Percentiles rank a stretch among this genome's conserved stretches.
phyloP scores from a whole-genome alignment of 331 rosid species.

The Phaseolus coccineus region DNA sequence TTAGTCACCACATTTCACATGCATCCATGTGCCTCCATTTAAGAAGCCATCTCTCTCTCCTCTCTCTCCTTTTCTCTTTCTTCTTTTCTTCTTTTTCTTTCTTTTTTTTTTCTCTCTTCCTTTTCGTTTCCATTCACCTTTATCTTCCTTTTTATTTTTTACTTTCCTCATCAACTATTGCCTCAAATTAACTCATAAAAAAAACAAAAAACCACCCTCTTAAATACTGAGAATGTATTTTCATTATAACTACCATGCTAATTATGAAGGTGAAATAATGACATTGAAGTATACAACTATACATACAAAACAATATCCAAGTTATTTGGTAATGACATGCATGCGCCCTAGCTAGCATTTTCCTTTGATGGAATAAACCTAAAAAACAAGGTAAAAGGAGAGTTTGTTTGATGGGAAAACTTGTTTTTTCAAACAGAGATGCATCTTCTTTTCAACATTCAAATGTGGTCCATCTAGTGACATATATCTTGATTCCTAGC shows the following conservation, averaged over 20 bases:
- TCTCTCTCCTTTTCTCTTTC: constrained; percentile 1
- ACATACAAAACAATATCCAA: background rate
- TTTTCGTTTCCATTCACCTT: constrained; percentile 1
- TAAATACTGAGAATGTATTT: background rate
- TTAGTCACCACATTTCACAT: constrained; percentile 48
- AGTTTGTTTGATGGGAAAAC: constrained; percentile 10
- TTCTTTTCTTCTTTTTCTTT: constrained; percentile 9
- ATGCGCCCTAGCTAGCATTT: constrained; percentile 26
- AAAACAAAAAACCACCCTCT: background rate
- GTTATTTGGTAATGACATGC: background rate
- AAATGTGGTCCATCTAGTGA: constrained; percentile 40
- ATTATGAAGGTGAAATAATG: background rate
- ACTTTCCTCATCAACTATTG: background rate
- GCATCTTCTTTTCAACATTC: background rate
- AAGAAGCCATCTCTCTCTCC: constrained; percentile 48
- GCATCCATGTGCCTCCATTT: constrained; percentile 60
- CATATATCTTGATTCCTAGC: background rate
- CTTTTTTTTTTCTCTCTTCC: background rate
- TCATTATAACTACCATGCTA: background rate
- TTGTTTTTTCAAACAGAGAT: background rate
- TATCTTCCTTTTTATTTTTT: background rate
- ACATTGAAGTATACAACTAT: background rate
- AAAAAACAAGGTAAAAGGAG: background rate
- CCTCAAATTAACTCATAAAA: constrained; percentile 15
- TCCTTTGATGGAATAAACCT: constrained; percentile 13